phyloP scores from a whole-genome alignment of 164 flowering plant species.

The Pachysandra terminalis region DNA sequence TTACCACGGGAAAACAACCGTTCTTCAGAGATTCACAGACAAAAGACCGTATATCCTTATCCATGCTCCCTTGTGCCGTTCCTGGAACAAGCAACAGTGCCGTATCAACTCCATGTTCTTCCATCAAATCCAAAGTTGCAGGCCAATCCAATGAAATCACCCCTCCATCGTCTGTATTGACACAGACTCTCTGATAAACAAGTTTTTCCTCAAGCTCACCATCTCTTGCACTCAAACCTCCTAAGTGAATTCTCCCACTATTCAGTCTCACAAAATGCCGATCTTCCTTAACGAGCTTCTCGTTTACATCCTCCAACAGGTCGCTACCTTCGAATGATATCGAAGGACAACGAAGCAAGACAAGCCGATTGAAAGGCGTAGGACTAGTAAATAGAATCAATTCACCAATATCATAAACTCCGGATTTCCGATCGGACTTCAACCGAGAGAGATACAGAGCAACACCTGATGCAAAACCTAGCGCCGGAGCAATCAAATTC shows the following conservation, averaged over 20 bases:
- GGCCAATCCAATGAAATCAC: conserved; percentile 91
- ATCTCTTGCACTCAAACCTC: neutral
- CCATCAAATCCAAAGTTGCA: conserved; percentile 63
- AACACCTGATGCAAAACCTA: conserved; percentile 54
- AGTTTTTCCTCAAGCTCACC: conserved; percentile 22
- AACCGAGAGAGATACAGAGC: conserved; percentile 32
- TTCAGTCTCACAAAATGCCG: conserved; percentile 60
- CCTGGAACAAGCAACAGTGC: conserved; percentile 83
- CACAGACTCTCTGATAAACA: conserved; percentile 70
- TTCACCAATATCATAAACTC: conserved; percentile 37
- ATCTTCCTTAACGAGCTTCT: conserved; percentile 63
- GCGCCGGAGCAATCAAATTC: conserved; percentile 44
- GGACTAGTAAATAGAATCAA: conserved; percentile 80
- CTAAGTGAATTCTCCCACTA: conserved; percentile 44
- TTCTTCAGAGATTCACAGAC: conserved; percentile 50
- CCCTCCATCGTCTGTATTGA: conserved; percentile 76
- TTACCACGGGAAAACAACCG: conserved; percentile 81
- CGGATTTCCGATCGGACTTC: neutral
- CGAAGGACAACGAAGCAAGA: conserved; percentile 79
- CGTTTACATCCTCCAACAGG: conserved; percentile 44
- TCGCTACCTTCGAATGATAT: conserved; percentile 49
- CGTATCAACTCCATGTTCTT: conserved; percentile 80
- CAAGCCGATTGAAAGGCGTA: conserved; percentile 89
- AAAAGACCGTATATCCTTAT: conserved; percentile 41
- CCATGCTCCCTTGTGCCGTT: conserved; percentile 70